Conservation (phyloP, 2,329 filamentous ascomycete species). For the Dendrostoma leiphaemia region DNA sequence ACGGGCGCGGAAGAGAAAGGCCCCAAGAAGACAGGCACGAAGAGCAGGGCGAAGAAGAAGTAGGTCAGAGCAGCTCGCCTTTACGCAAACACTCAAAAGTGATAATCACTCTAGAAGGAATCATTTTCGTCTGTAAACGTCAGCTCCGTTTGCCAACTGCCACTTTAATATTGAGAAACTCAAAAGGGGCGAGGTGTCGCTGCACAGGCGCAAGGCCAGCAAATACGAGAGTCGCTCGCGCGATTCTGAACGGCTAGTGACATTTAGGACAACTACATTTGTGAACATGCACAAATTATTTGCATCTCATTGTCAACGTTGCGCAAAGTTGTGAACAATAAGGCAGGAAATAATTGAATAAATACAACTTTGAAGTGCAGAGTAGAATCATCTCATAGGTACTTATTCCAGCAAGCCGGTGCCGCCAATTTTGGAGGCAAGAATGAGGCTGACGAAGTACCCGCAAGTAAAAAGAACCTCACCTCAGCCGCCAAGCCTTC, state of each 20-base stretch:
- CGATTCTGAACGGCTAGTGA: no score
- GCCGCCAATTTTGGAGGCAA: background rate
- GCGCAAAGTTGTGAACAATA: background rate
- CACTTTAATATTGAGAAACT: no score
- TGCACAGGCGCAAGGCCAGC: no score
- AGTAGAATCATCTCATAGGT: background rate
- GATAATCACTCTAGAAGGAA: no score
- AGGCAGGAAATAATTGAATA: background rate
- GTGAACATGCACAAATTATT: background rate
- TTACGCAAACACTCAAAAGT: no score
- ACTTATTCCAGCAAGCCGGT: background rate
- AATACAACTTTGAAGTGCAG: background rate
- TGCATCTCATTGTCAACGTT: background rate
- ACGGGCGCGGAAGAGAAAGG: constrained; percentile 41
- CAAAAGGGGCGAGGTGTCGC: no score
- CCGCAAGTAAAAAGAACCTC: background rate
- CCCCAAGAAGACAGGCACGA: constrained; percentile 40
- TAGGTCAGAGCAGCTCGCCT: no score
- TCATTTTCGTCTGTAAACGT: no score
- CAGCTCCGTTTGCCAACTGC: no score
- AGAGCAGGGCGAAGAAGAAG: constrained; percentile 41
- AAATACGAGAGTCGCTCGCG: no score
- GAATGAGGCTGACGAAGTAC: background rate
- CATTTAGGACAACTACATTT: background rate
- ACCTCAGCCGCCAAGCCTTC: background rate